A percentile compares a stretch with the other conserved stretches of the same genome.
Conservation (phyloP, 2,329 filamentous ascomycete species). For the Monilinia laxa region DNA sequence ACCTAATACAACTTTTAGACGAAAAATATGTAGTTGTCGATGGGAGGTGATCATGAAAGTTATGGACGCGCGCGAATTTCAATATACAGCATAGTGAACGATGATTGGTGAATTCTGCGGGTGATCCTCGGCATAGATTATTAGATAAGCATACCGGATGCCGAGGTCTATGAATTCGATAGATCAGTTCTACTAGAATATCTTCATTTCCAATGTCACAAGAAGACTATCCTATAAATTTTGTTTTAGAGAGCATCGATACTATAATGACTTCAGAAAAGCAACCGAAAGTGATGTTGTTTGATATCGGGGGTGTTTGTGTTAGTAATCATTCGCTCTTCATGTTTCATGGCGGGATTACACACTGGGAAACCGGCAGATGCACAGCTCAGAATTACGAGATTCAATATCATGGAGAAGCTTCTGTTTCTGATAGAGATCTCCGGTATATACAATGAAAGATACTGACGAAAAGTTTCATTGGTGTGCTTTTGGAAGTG, state of each 20-base stretch:
- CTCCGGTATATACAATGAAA: not conserved
- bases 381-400: not conserved
- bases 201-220: constrained; percentile 34
- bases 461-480: not conserved
- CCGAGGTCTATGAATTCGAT: constrained; percentile 15
- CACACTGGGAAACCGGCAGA: not conserved
- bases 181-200: not conserved
- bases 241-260: constrained; percentile 38
- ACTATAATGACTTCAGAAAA: constrained; percentile 45
- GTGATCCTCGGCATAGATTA: not conserved
- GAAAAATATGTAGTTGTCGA: not conserved
- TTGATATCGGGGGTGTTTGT: constrained; percentile 96
- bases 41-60: not conserved
- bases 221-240: constrained; percentile 37
- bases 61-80: not conserved
- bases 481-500: not conserved
- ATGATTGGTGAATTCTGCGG: not conserved
- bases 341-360: not conserved
- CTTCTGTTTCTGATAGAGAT: not conserved
- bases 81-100: not conserved
- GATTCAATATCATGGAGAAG: not conserved
- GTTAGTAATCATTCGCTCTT: constrained; percentile 57
- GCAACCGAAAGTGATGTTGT: constrained; percentile 64
- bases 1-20: not conserved
- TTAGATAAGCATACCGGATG: not conserved